phyloP scores from a whole-genome alignment of 2,329 filamentous ascomycete species.

The Nakataea oryzae region DNA sequence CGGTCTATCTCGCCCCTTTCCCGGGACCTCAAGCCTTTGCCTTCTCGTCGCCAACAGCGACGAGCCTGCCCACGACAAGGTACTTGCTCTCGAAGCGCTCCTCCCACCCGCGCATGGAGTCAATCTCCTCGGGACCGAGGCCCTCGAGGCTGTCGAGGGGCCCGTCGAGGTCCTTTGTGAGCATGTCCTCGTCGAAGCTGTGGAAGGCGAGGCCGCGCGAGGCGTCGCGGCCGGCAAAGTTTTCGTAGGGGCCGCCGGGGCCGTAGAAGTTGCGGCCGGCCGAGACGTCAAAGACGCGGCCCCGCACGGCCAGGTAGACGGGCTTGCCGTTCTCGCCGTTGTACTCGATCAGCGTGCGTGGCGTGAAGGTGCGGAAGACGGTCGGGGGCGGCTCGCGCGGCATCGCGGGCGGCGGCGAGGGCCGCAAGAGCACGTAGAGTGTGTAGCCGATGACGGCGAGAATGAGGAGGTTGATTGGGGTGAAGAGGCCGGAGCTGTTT shows the following conservation, averaged over 20 bases:
- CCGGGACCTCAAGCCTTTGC: conserved; percentile 11
- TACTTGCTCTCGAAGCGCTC: conserved; percentile 92
- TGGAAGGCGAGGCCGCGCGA: conserved; percentile 78
- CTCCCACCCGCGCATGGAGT: conserved; percentile 84
- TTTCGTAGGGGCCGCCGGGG: conserved; percentile 86
- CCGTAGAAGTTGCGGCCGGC: conserved; percentile 90
- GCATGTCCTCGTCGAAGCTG: conserved; percentile 90
- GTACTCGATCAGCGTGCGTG: conserved; percentile 71
- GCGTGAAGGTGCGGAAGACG: conserved; percentile 63
- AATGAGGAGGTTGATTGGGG: conserved; percentile 54
- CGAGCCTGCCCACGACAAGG: conserved; percentile 80
- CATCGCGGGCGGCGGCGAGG: conserved; percentile 32
- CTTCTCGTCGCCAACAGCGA: conserved; percentile 37
- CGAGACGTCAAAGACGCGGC: conserved; percentile 83
- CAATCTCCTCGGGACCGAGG: conserved; percentile 64
- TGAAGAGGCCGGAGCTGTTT: conserved; percentile 34
- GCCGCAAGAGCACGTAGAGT: conserved; percentile 43
- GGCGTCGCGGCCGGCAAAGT: conserved; percentile 91
- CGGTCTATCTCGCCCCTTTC: not conserved
- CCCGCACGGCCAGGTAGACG: conserved; percentile 85
- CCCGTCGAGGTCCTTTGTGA: conserved; percentile 81
- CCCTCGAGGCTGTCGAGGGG: conserved; percentile 69
- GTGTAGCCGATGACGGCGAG: conserved; percentile 45
- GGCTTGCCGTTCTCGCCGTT: conserved; percentile 65
- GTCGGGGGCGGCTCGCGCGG: conserved; percentile 43